phyloP scores from a whole-genome alignment of 2,329 filamentous ascomycete species.

The Aspergillus quadrilineatus region DNA sequence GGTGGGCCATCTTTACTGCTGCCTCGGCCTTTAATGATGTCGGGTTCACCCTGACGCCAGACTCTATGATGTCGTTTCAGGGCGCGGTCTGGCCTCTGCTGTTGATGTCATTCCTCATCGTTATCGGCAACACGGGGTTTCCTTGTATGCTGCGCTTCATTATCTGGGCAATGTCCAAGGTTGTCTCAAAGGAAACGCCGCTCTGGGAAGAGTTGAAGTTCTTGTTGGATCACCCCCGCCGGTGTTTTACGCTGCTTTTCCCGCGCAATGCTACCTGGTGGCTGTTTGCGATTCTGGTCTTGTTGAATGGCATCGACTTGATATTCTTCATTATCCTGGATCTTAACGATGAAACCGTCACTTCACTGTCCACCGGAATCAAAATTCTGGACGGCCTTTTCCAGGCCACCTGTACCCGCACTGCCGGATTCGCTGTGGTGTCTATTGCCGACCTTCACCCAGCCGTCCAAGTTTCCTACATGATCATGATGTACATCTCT shows the following conservation, averaged over 20 bases:
- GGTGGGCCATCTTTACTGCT: slow-evolving; percentile 91
- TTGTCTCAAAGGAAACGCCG: slow-evolving; percentile 64
- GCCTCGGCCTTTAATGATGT: slow-evolving; percentile 91
- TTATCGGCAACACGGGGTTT: slow-evolving; percentile 94
- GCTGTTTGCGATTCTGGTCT: slow-evolving; percentile 81
- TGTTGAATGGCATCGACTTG: slow-evolving; percentile 80
- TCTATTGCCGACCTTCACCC: slow-evolving; percentile 76
- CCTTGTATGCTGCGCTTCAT: slow-evolving; percentile 91
- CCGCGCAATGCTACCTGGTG: slow-evolving; percentile 91
- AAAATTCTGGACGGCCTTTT: slow-evolving; percentile 84
- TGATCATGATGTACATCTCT: slow-evolving; percentile 99
- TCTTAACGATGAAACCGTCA: slow-evolving; percentile 68
- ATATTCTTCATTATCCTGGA: slow-evolving; percentile 92
- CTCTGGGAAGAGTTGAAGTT: slow-evolving; percentile 90
- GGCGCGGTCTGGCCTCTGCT: slow-evolving; percentile 72
- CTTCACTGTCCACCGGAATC: slow-evolving; percentile 66
- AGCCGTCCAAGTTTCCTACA: slow-evolving; percentile 88
- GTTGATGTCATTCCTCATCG: slow-evolving; percentile 78
- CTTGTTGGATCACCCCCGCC: slow-evolving; percentile 86
- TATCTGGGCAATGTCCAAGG: slow-evolving; percentile 76
- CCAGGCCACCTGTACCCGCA: slow-evolving; percentile 83
- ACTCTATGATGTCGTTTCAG: slow-evolving; percentile 91
- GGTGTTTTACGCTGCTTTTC: slow-evolving; percentile 94
- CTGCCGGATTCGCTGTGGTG: slow-evolving; percentile 82
- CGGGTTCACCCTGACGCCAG: slow-evolving; percentile 86